phyloP scores from a whole-genome alignment of 2,329 filamentous ascomycete genomes.

The Raffaelea deltoideospora region DNA sequence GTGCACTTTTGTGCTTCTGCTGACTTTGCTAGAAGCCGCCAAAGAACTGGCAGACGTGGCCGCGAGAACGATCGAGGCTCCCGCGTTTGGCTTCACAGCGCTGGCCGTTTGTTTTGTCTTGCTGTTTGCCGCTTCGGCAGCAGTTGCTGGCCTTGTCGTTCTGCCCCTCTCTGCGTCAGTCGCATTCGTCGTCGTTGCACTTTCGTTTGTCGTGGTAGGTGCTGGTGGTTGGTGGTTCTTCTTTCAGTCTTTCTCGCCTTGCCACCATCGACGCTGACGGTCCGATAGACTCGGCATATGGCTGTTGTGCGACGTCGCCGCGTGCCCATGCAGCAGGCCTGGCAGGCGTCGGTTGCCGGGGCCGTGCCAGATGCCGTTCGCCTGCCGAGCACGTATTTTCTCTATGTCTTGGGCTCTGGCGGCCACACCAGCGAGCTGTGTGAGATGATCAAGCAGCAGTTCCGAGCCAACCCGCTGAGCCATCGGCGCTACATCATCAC shows the following conservation, averaged over 20 bases:
- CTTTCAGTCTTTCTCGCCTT: neutral
- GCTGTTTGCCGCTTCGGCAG: neutral
- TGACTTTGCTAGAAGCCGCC: no score
- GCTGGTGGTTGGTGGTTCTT: neutral
- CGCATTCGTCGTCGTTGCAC: neutral
- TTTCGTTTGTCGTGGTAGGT: conserved; percentile 1
- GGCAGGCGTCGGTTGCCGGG: conserved; percentile 3
- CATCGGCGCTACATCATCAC: conserved; percentile 73
- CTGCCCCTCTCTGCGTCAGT: neutral
- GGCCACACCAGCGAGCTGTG: conserved; percentile 95
- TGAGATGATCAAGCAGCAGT: conserved; percentile 54
- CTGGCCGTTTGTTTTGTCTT: neutral
- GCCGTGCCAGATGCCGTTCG: conserved; percentile 5
- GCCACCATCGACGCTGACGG: neutral
- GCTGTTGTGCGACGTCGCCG: neutral
- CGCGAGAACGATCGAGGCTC: neutral
- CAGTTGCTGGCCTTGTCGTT: neutral
- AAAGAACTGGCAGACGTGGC: neutral
- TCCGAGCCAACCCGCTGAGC: conserved; percentile 32
- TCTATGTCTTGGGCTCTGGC: conserved; percentile 80
- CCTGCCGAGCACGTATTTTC: conserved; percentile 34
- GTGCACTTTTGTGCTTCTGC: no score
- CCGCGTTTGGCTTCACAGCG: neutral
- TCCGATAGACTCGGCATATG: conserved; percentile 5
- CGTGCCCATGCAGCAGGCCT: conserved; percentile 2